These are phyloP conservation scores for Notholithocarpus densiflorus DNA, from an alignment of 306 rosid genomes.

Conservation along the genomic window DNA sequence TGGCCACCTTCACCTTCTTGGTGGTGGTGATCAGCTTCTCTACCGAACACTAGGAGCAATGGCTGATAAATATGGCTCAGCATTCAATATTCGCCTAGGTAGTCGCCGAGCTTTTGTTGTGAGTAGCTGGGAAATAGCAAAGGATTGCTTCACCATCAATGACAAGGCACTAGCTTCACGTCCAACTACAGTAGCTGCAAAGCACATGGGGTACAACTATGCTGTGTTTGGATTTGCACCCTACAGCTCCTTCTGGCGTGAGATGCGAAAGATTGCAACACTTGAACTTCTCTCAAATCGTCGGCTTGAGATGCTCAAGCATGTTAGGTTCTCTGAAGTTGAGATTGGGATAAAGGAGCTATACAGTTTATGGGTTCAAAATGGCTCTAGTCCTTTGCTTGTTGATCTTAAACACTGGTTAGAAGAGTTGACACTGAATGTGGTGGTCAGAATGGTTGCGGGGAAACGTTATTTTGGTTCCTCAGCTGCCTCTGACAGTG, in stretches of 20 bases:
- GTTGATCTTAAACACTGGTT: conserved; percentile 42
- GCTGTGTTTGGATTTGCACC: conserved; percentile 51
- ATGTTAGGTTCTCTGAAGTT: conserved; percentile 41
- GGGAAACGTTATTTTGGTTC: conserved; percentile 56
- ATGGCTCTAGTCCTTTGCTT: neutral
- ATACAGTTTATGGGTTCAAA: conserved; percentile 13
- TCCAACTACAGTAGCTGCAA: conserved; percentile 43
- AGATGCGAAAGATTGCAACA: conserved; percentile 48
- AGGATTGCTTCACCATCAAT: conserved; percentile 53
- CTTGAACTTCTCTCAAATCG: conserved; percentile 52
- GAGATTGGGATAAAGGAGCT: conserved; percentile 28
- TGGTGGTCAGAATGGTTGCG: conserved; percentile 55
- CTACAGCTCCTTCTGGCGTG: conserved; percentile 49
- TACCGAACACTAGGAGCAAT: conserved; percentile 43
- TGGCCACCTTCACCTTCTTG: conserved; percentile 57
- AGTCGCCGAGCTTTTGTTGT: conserved; percentile 43
- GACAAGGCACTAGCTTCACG: conserved; percentile 57
- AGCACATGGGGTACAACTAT: conserved; percentile 54
- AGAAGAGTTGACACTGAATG: conserved; percentile 41
- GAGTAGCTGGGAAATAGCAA: conserved; percentile 55
- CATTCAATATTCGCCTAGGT: conserved; percentile 45
- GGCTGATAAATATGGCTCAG: conserved; percentile 47
- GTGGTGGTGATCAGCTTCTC: conserved; percentile 39
- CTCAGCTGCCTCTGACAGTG: conserved; percentile 16
- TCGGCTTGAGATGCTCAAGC: conserved; percentile 48